These are phyloP conservation scores for Antitrichia curtipendula DNA, from an alignment of 225 moss, liverwort and hornwort genomes.

Conservation along the genomic window DNA sequence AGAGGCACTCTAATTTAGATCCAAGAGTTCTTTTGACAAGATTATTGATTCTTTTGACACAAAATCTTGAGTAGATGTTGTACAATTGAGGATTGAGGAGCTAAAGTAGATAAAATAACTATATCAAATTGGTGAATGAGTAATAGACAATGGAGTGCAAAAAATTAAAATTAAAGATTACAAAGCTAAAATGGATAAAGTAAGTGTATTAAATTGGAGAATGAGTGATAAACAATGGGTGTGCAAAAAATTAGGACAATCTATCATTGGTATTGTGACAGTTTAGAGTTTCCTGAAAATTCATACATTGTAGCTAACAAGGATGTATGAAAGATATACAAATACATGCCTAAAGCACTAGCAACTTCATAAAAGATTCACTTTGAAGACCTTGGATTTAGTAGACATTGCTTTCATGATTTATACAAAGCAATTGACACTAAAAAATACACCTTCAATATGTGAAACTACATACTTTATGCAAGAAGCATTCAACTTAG, in stretches of 20 bases:
- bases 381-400: neutral
- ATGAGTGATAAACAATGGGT: neutral
- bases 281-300: neutral
- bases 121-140: neutral
- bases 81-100: neutral
- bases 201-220: neutral
- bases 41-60: too few relatives aligned
- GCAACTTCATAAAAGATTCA: neutral
- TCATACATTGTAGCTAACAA: neutral
- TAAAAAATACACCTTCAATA: neutral
- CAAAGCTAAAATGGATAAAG: neutral
- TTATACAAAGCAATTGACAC: neutral
- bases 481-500: neutral
- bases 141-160: neutral
- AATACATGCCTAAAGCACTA: neutral
- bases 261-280: rapidly evolving
- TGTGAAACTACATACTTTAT: too few relatives aligned
- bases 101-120: neutral
- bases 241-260: neutral
- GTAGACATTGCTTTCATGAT: neutral
- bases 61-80: neutral
- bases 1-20: neutral
- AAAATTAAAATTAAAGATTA: too few relatives aligned
- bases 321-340: neutral
- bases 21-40: neutral